Evolutionary conservation across 2,329 filamentous ascomycete species (phyloP).

Genomic region (Neoarthrinium moseri): DNA sequence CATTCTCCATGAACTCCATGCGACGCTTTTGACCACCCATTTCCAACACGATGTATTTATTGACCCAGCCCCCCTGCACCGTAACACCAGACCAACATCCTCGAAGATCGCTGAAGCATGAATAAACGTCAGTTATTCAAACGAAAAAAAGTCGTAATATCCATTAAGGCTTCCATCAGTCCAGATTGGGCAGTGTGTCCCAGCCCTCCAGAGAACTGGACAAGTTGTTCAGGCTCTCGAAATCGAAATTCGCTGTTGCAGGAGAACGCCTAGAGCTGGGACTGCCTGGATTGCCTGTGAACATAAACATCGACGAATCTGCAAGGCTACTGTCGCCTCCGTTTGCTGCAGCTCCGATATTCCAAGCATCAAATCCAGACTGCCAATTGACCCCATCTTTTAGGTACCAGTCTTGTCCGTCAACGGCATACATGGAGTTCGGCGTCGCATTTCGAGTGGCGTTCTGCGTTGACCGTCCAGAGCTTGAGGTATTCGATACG

Average conservation of each 20-base stretch:
- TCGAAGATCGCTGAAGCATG: no score
- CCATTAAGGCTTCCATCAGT: slow-evolving; percentile 8
- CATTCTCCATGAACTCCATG: no score
- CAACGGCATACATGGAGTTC: slow-evolving; percentile 38
- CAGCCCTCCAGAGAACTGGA: slow-evolving; percentile 19
- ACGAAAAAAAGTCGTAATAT: no score
- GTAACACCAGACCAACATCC: no score
- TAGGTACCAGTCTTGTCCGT: slow-evolving; percentile 57
- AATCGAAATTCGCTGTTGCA: slow-evolving; percentile 20
- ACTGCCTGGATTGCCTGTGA: slow-evolving; percentile 18
- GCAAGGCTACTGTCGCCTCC: slow-evolving; percentile 22
- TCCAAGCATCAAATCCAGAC: slow-evolving; percentile 56
- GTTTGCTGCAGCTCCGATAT: slow-evolving; percentile 21
- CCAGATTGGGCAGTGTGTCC: slow-evolving; percentile 10
- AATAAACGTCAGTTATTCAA: no score
- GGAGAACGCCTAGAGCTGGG: slow-evolving; percentile 16
- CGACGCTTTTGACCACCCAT: no score
- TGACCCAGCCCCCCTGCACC: no score
- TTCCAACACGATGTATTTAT: no score
- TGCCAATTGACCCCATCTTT: slow-evolving; percentile 59
- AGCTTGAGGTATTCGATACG: slow-evolving; percentile 15
- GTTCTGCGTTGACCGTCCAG: slow-evolving; percentile 17
- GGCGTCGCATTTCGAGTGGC: slow-evolving; percentile 26
- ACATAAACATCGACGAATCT: slow-evolving; percentile 29
- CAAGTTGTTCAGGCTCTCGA: slow-evolving; percentile 24